Evolutionary conservation across 495 filamentous ascomycete species (phyloP), one percentile per base, ranked within the genome.

Genomic region (Talaromyces adpressus): DNA sequence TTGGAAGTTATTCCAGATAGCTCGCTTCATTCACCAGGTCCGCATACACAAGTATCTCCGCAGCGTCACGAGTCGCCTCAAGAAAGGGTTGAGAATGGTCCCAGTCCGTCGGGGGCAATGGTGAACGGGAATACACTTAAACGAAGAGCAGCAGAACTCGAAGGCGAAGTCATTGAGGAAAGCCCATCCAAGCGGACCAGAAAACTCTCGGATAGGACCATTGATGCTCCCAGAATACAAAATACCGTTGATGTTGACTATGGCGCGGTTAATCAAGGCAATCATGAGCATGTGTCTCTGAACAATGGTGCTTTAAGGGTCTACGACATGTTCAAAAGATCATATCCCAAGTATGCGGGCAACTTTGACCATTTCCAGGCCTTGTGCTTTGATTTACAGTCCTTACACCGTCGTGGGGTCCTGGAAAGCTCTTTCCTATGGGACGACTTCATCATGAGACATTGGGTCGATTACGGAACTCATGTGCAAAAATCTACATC

Each of bases 391-490:
- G 84, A 81, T 60, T 73, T 92, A 9, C 73, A 81, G 25, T 69
- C 73, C 23, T 75, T 88, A 20, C 68, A 77, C 14, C 67, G 71
- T 23, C 62, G 69, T 11, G 79, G 72, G 6, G 41, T 72, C 18
- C 62, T 87, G 27, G 63, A 77, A 23, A 74, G 78, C 36, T 78
- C 77, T 23, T 84, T 76, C 45, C 64, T 89, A 0, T 91, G 85
- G 72, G 89, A 92, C 69, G 89, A 92, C 62, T 89, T 89, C 66
- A 77, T 91, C 60, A 79, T 81, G 29, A 71, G 73, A 64, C 70
- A 82, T 63, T 67, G 76, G 32, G 62, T 71, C n/a, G 69, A 74
- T 7, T 83, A 80, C 36, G 69, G 71, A 3, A 59, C 54, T 29
- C 72, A 82, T 58, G 32, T 77, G 2, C 63, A 72, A 53, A 54